Base-by-base conservation (phyloP, 768 basidiomycete genomes). In the Rhodotorula taiwanensis region DNA sequence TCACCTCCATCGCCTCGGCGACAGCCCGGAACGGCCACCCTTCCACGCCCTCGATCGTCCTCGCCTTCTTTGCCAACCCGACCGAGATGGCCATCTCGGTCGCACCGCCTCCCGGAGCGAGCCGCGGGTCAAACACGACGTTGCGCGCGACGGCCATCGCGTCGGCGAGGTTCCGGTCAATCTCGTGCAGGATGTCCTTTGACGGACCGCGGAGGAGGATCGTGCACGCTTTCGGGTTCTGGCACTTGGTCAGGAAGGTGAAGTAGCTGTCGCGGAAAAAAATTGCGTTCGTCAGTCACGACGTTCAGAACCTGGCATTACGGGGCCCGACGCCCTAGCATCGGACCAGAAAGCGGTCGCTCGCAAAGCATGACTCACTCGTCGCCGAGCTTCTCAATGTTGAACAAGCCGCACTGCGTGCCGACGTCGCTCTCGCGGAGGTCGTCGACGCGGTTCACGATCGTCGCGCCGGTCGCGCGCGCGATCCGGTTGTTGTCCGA, bases 401-500 rank as follows among this genome's bases (percentile, higher is more conserved):
- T 80, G 82, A 98, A 98, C n/a, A 94, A 79, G 2, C 95, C 95
- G 74, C 95, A 99, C 57, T 85, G 79, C 2, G 89, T 93, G 23
- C 95, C 95, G 51, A 99, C 81, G 72, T 98, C 95, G 2, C 83
- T 77, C 71, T 94, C 94, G 27, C 92, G 83, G 41, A 99, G 80
- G 75, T 98, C 94, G 74, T 99, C 95, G 27, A 92, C 81, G 21
- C 93, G 84, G 78, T 98, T 98, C 65, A 99, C 89, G 76, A 99
- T 97, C 34, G 91, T 97, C 2, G 89, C 94, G 28, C 92, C 92
- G 43, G 89, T 86, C 1, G 92, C 93, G 30, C 95, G 86, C 0
- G 95, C 95, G 68, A 98, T 89, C 49, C 95, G 88, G 77, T 98
- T 99, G 80, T 98, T 97, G 76, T 99, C 95, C 5, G 91, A 92